Conservation (phyloP, 805 yeast species). For the Spathaspora girioi region DNA sequence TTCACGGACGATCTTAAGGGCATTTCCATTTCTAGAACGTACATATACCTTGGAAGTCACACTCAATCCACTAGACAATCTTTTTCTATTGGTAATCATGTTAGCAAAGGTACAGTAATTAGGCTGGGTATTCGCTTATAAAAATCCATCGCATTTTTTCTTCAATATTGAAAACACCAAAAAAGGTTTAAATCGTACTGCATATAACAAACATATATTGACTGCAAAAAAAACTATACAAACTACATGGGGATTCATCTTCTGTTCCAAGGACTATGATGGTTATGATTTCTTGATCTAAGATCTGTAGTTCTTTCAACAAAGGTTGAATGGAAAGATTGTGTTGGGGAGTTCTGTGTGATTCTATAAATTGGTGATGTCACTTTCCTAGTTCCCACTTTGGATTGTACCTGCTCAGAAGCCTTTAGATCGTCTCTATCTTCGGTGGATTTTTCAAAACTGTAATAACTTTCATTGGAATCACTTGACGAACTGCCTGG, state of each 20-base stretch:
- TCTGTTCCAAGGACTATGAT: neutral
- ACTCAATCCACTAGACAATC: slow-evolving; percentile 42
- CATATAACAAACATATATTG: neutral
- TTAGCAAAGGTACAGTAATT: neutral
- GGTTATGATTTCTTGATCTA: neutral
- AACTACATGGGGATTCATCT: no score
- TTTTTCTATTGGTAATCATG: slow-evolving; percentile 26
- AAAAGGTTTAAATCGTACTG: neutral
- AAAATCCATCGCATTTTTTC: slow-evolving; percentile 1
- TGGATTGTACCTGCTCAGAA: neutral
- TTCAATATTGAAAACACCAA: neutral
- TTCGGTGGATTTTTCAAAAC: slow-evolving; percentile 4
- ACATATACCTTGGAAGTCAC: slow-evolving; percentile 90
- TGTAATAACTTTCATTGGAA: slow-evolving; percentile 8
- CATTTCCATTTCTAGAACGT: slow-evolving; percentile 84
- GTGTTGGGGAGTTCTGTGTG: slow-evolving; percentile 1
- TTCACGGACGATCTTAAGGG: slow-evolving; percentile 88
- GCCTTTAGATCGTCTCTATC: neutral
- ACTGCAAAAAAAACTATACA: neutral
- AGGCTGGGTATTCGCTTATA: neutral
- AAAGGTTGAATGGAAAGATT: neutral
- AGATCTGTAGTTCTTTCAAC: no score
- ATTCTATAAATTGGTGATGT: slow-evolving; percentile 5
- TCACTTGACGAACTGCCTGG: slow-evolving; percentile 1
- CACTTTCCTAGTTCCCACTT: neutral